Conservation (phyloP, 2,329 filamentous ascomycete genomes). For the Tolypocladium cylindrosporum region DNA sequence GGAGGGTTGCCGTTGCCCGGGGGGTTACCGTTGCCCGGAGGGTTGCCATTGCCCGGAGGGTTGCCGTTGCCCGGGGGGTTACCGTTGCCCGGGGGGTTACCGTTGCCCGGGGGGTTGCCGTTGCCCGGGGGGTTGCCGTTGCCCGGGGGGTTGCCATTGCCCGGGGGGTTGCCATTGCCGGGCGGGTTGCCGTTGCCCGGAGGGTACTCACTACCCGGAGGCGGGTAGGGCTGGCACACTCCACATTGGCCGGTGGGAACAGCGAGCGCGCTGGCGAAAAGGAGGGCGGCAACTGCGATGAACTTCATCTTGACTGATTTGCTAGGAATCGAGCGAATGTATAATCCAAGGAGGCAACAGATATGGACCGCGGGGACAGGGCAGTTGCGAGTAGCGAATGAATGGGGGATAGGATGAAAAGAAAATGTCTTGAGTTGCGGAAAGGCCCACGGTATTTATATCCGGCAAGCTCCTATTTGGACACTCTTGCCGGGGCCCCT, state of each 20-base stretch:
- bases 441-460: background rate
- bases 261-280: background rate
- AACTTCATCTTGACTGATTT: background rate
- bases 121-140: background rate
- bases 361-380: background rate
- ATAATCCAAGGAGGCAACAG: background rate
- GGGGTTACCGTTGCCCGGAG: background rate
- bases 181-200: background rate
- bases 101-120: background rate
- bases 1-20: no score
- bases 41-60: background rate
- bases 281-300: background rate
- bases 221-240: background rate
- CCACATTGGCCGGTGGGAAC: background rate
- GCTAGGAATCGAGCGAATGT: background rate
- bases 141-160: background rate
- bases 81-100: background rate
- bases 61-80: background rate
- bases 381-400: background rate
- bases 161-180: background rate
- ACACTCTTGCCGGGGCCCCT: background rate
- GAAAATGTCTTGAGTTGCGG: background rate
- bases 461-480: background rate
- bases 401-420: background rate
- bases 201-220: background rate